Evolutionary conservation across 1,284 basidiomycete species (phyloP).

Genomic region (Cryptococcus amylolentus): DNA sequence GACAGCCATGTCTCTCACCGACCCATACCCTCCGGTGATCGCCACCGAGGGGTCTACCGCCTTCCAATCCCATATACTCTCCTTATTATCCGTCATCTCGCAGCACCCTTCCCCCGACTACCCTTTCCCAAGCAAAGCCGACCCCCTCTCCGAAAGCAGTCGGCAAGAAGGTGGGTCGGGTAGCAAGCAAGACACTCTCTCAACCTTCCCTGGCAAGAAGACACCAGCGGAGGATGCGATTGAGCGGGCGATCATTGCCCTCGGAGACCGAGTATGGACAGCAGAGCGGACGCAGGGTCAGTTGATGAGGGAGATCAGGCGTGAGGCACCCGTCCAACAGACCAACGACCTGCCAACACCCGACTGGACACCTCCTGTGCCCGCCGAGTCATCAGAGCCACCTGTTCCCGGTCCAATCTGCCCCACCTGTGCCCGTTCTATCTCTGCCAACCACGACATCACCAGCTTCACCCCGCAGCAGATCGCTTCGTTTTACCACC

Average conservation of each 20-base stretch:
- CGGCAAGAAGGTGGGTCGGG: constrained; percentile 1
- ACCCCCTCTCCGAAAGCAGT: not conserved
- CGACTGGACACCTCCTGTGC: constrained; percentile 29
- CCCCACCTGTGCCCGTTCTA: constrained; percentile 25
- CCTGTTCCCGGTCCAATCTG: constrained; percentile 11
- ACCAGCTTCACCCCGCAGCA: constrained; percentile 10
- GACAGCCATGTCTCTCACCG: constrained; percentile 12
- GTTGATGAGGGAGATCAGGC: constrained; percentile 2
- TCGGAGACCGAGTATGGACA: constrained; percentile 32
- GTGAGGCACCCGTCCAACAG: not conserved
- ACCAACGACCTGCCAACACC: constrained; percentile 25
- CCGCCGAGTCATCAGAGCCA: not conserved
- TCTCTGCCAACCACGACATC: constrained; percentile 6
- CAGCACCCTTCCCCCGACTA: constrained; percentile 39
- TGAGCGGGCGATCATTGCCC: constrained; percentile 34
- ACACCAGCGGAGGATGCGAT: constrained; percentile 39
- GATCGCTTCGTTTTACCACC: constrained; percentile 22
- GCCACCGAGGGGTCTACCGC: constrained; percentile 20
- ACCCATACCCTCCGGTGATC: constrained; percentile 14
- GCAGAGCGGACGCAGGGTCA: constrained; percentile 17
- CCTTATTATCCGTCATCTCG: constrained; percentile 33
- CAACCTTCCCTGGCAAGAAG: constrained; percentile 18
- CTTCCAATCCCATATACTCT: constrained; percentile 38
- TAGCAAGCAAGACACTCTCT: constrained; percentile 1
- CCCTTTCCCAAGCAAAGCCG: constrained; percentile 26